Percentiles rank a stretch among this genome's conserved stretches.
Evolutionary conservation across 352 stramenopile genomes (phyloP).

Genomic region (Albugo candida): DNA sequence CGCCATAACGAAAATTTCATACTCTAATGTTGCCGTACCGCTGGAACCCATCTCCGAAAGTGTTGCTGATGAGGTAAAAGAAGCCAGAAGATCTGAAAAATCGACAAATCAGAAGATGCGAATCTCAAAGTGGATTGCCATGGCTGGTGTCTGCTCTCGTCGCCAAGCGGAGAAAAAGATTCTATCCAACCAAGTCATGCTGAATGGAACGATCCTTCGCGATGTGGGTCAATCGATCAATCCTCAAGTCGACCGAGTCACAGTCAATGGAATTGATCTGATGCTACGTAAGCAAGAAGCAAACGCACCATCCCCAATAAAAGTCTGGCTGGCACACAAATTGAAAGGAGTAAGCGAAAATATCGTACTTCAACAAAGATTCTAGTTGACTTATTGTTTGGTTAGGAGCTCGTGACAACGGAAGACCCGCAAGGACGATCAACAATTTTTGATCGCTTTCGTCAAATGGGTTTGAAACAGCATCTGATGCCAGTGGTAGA

Average conservation of each 20-base stretch:
- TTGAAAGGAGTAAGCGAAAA: slow-evolving; percentile 38
- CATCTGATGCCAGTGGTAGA: slow-evolving; percentile 79
- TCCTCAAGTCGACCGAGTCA: slow-evolving; percentile 23
- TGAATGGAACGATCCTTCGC: slow-evolving; percentile 46
- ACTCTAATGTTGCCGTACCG: too few species aligned
- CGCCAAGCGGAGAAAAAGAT: slow-evolving; percentile 74
- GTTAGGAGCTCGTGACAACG: slow-evolving; percentile 55
- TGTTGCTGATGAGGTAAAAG: background rate
- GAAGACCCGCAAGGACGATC: slow-evolving; percentile 54
- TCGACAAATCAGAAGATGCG: slow-evolving; percentile 14
- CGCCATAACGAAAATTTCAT: too few species aligned
- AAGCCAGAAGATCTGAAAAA: background rate
- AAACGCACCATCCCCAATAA: background rate
- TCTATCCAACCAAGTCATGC: slow-evolving; percentile 33
- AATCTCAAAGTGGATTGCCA: slow-evolving; percentile 69
- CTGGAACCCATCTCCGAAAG: too few species aligned
- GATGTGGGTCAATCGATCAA: slow-evolving; percentile 43
- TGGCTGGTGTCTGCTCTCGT: slow-evolving; percentile 60
- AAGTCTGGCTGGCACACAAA: slow-evolving; percentile 81
- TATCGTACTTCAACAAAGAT: background rate
- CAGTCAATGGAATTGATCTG: slow-evolving; percentile 32
- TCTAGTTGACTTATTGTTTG: background rate
- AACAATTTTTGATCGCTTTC: slow-evolving; percentile 80
- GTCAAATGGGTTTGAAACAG: slow-evolving; percentile 51
- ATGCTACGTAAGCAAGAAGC: background rate